Conservation (phyloP, 139 green algal genomes). For the Zygnema circumcarinatum region DNA sequence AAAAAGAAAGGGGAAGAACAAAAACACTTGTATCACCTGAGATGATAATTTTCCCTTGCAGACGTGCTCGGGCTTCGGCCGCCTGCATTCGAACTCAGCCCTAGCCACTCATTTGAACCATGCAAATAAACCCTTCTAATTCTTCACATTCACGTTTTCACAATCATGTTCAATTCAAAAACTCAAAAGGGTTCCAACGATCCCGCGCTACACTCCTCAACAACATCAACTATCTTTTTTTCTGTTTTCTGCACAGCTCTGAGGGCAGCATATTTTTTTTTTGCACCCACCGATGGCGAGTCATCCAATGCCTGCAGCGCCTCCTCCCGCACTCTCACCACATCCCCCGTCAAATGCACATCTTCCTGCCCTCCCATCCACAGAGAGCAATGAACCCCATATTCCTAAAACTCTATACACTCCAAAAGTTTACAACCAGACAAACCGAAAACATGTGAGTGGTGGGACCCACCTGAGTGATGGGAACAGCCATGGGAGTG, state of each 20-base stretch:
- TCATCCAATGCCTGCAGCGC: not conserved
- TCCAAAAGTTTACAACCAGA: too few species aligned
- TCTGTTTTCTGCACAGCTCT: too few species aligned
- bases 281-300: conserved; percentile 8
- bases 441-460: too few species aligned
- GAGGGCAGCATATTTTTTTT: too few species aligned
- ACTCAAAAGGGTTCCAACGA: too few species aligned
- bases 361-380: not conserved
- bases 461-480: conserved; percentile 6
- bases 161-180: too few species aligned
- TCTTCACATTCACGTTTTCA: too few species aligned
- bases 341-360: conserved; percentile 30
- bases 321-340: conserved; percentile 18
- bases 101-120: too few species aligned
- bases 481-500: not conserved
- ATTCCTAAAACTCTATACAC: not conserved
- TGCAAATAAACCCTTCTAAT: too few species aligned
- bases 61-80: not conserved
- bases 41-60: not conserved
- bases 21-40: not conserved
- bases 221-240: too few species aligned
- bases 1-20: not conserved
- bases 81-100: too few species aligned
- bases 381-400: conserved; percentile 4
- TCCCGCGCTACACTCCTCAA: too few species aligned